Evolutionary conservation across 1,284 basidiomycete genomes (phyloP), one percentile per base, ranked within the genome.

Genomic region (Bondarzewia mesenterica): DNA sequence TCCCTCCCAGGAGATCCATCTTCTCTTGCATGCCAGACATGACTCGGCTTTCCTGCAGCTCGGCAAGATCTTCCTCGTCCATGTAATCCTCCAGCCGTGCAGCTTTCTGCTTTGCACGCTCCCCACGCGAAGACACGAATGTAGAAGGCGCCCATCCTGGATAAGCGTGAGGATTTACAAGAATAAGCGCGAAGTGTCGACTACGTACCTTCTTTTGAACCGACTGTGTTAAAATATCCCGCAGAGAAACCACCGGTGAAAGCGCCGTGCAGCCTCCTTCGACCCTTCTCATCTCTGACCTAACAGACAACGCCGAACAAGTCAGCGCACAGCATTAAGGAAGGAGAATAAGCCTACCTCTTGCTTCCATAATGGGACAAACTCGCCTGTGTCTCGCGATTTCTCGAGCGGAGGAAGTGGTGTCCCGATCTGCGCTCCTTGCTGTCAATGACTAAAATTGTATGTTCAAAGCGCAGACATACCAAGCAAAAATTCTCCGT

Each of bases 201-300:
- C 14, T 18, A 39, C 74, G 20, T 51, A 85, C 92, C 92, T 77
- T 98, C 93, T 65, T 95, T 93, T 3, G 90, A 93, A 0, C 95
- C 95, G 18, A 96, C 95, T 0, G 85, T 82, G 65, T 99, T 99
- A 72, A 88, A 98, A 70, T 98, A 98, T 0, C 95, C 95, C 8
- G 95, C 96, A 35, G 89, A 93, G 73, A 92, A 99, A 7, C 95
- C 96, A 23, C 95, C 96, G 0, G 94, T 98, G 69, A 99, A 99
- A 3, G 95, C 96, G 14, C 96, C 95, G 63, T 99, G 95, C 39
- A 99, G 74, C 48, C 95, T 74, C 54, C 92, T 72, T 44, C 95
- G 74, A 5, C 96, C 96, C 63, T 97, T 85, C 66, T 97, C 95
- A 71, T 99, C 95, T 54, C 86, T 76, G 2, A 93, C 93, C 85